Evolutionary conservation across 805 yeast genomes (phyloP), one percentile per base, ranked within the genome.

Genomic region (Kodamaea sagamina): DNA sequence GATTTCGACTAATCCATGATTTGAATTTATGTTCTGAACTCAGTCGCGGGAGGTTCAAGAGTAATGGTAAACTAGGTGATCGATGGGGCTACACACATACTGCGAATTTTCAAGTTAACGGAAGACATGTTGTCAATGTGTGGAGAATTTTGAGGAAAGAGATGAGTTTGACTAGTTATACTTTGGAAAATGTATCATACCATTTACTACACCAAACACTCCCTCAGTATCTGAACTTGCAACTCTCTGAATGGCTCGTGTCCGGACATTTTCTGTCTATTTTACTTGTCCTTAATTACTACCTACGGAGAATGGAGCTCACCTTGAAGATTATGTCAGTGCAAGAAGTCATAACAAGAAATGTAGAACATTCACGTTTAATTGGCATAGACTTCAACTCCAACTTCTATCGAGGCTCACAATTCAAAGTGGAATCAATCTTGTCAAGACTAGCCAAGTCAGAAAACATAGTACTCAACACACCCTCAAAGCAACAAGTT

Each of bases 371-470:
- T 60, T 87, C 97, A 0, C 70, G 96, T 36, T 61, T 93, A 24
- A 75, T 89, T 16, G 99, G 99, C 0, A 79, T 93, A 19, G 98
- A 93, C 53, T 93, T 89, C 59, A 77, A 82, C 57, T 88, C 97
- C 2, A 88, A 89, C 6, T 79, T 86, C 47, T 85, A 87, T 40
- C 63, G 99, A 46, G 99, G 99, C 0, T 92, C 98, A 0, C 99
- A 93, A 57, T 93, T 74, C 59, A 90, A 88, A 58, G 97, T 93
- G 2, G 99, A 93, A 57, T 86, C 97, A 1, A 74, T 90, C 28
- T 64, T 93, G 50, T 63, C 79, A 3, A 65, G 99, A 42, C 63
- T 93, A 13, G 78, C 93, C 18, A 88, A 89, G 53, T 70, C 81
- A 2, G 96, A 89, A 57, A 85, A 85, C 57, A 79, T 74, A 41